phyloP scores from a whole-genome alignment of 2,329 filamentous ascomycete species.

The Monosporascus sp. region DNA sequence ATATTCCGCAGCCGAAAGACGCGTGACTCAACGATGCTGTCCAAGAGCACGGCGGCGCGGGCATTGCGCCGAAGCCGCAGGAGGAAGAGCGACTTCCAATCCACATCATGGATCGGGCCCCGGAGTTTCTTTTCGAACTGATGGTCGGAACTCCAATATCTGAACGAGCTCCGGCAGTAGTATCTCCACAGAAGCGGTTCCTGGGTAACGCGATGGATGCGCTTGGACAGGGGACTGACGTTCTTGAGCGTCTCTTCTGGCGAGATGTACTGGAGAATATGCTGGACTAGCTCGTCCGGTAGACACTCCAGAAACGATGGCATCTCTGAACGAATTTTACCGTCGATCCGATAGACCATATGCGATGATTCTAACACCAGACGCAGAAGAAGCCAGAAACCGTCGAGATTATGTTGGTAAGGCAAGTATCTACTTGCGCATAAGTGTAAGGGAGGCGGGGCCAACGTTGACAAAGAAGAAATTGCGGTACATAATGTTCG shows the following conservation, averaged over 20 bases:
- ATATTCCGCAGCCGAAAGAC: conserved; percentile 64
- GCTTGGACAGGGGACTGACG: conserved; percentile 53
- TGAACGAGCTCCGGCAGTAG: conserved; percentile 65
- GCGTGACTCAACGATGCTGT: conserved; percentile 66
- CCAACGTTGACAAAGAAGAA: too few relatives aligned
- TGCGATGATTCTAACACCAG: too few relatives aligned
- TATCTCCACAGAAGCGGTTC: conserved; percentile 75
- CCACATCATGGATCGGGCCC: conserved; percentile 47
- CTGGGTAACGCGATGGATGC: conserved; percentile 60
- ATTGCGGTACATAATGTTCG: too few relatives aligned
- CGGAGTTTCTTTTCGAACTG: conserved; percentile 51
- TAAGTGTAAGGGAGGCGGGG: too few relatives aligned
- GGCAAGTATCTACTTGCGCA: too few relatives aligned
- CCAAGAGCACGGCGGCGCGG: conserved; percentile 49
- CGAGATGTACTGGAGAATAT: conserved; percentile 62
- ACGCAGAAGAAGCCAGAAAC: not conserved
- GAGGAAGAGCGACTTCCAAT: conserved; percentile 71
- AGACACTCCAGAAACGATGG: conserved; percentile 39
- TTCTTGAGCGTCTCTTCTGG: conserved; percentile 47
- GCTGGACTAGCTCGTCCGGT: conserved; percentile 81
- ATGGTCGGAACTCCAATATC: conserved; percentile 68
- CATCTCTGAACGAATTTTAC: conserved; percentile 15
- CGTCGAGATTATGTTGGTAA: too few relatives aligned
- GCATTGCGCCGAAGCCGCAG: conserved; percentile 48
- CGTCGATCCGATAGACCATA: not conserved